phyloP scores from a whole-genome alignment of 1,284 basidiomycete genomes.

The Cryptococcus sp. region DNA sequence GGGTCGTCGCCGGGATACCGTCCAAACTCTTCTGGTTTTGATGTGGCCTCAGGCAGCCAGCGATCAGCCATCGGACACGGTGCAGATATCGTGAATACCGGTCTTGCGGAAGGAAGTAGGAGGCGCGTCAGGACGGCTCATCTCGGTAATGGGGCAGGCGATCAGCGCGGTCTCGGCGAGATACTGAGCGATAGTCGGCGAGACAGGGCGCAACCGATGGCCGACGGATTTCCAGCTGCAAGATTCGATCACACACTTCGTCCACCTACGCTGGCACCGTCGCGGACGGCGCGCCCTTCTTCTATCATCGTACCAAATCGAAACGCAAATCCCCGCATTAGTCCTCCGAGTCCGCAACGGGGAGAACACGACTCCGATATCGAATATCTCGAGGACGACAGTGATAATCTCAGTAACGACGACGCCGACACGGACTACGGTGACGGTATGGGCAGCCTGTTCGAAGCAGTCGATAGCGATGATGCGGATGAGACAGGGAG shows the following conservation, averaged over 20 bases:
- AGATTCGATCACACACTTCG: background rate
- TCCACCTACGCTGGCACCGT: background rate
- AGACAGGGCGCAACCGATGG: background rate
- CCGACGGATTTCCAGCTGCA: background rate
- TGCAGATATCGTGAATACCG: background rate
- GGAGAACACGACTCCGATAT: too few relatives aligned
- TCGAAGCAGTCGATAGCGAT: background rate
- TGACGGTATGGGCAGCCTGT: background rate
- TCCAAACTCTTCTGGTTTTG: background rate
- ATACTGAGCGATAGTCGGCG: background rate
- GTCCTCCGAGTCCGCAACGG: too few relatives aligned
- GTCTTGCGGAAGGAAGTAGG: background rate
- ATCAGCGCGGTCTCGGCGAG: conserved; percentile 1
- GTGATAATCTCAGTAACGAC: too few relatives aligned
- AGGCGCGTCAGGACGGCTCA: background rate
- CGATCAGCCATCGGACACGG: background rate
- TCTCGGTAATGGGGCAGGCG: background rate
- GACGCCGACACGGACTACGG: background rate
- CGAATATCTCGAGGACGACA: too few relatives aligned
- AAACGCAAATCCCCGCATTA: too few relatives aligned
- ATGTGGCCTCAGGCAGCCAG: background rate
- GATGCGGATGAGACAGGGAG: background rate
- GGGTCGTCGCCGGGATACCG: background rate
- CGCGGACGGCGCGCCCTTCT: background rate
- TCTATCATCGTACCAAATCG: too few relatives aligned